phyloP scores from a whole-genome alignment of 2,329 filamentous ascomycete genomes.

The Epichloe brachyelytri region DNA sequence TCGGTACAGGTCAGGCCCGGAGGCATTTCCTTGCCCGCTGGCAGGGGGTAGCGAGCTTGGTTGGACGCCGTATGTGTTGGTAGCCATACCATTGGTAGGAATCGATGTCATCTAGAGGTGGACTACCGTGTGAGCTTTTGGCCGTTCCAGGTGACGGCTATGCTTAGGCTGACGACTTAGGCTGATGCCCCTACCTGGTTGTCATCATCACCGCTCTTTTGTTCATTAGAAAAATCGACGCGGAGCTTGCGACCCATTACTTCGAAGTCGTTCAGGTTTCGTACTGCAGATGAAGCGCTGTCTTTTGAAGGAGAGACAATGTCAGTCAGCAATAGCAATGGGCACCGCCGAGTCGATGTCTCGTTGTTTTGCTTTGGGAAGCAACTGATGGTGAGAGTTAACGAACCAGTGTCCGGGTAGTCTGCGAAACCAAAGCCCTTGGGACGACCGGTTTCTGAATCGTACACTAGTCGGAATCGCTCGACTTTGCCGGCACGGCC shows the following conservation, averaged over 20 bases:
- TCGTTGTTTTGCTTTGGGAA: not conserved
- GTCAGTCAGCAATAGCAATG: not conserved
- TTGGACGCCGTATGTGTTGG: constrained; percentile 21
- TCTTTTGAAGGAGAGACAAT: constrained; percentile 27
- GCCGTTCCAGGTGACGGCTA: not conserved
- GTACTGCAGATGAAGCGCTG: constrained; percentile 81
- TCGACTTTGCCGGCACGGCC: constrained; percentile 80
- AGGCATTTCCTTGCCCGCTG: constrained; percentile 71
- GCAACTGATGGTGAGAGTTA: not conserved
- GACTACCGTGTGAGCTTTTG: not conserved
- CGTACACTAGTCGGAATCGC: constrained; percentile 87
- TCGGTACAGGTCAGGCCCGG: constrained; percentile 75
- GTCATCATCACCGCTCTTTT: constrained; percentile 54
- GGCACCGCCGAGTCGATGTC: not conserved
- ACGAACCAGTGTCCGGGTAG: constrained; percentile 74
- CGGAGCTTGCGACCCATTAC: constrained; percentile 88
- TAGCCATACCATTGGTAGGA: constrained; percentile 21
- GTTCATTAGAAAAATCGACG: constrained; percentile 93
- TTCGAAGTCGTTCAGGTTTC: constrained; percentile 90
- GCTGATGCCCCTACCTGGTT: constrained; percentile 8
- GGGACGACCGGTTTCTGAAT: constrained; percentile 84
- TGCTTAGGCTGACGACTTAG: not conserved
- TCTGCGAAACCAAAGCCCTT: constrained; percentile 97
- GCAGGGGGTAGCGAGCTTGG: constrained; percentile 57
- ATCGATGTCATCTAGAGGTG: constrained; percentile 10